Base-by-base conservation (phyloP, 164 flowering plant genomes). In the Chloranthus sessilifolius region DNA sequence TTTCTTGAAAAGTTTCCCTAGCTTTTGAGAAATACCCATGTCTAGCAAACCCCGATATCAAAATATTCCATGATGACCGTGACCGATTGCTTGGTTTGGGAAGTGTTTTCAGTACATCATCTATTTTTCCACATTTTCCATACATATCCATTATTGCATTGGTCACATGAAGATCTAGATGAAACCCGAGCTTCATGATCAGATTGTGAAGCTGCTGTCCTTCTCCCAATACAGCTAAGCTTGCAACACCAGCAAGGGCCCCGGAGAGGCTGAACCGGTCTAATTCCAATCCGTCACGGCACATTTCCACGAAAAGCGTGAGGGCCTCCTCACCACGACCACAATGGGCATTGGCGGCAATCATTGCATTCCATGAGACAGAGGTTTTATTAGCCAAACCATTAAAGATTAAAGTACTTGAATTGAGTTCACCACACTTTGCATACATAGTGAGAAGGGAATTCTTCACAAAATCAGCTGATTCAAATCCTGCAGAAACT, bases 371-470 rank as follows among this genome's bases (percentile, higher is more conserved):
- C 95, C 94, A 88, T 27, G 85, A 50, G 25, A 71, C 58, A 28
- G 68, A 42, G 17, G 43, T 71, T 53, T 63, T 75, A 40, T 51
- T 30, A 41, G 29, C 63, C 31, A 80, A 68, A 43, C 66, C 50
- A 36, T 63, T 33, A 49, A 85, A 89, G 23, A 83, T 64, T 46
- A 43, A 50, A 16, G 52, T 58, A 59, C 95, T 74, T 10, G 90
- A 71, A 47, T 45, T 29, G 10, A 78, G 69, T 58, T 83, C 82
- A 29, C 88, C 86, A 59, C 88, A 89, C 33, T 78, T 74, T 24
- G 85, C 88, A 60, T 89, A 89, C 90, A 86, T 72, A 11, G 78
- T 78, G 58, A 88, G 81, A 46, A 85, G 89, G 16, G 92, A 74
- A 56, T 79, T 88, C 62, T 67, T 72, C 59, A 85, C 89, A 63